Evolutionary conservation across 306 rosid species (phyloP).

Genomic region (Quercus agrifolia): DNA sequence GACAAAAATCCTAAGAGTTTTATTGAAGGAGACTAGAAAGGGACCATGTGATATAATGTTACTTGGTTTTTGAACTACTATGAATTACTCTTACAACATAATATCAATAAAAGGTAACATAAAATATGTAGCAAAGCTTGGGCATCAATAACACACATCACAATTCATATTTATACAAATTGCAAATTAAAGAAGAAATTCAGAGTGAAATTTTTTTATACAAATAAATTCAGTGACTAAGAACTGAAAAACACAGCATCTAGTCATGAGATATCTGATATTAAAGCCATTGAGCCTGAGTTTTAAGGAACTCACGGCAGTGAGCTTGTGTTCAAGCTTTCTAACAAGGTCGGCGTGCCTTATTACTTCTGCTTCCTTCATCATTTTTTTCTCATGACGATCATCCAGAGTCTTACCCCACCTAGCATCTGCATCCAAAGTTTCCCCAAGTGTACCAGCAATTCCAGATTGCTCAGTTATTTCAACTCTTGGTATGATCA

Average conservation of each 20-base stretch:
- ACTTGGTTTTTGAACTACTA: neutral
- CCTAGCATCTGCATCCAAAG: slow-evolving; percentile 85
- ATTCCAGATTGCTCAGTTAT: slow-evolving; percentile 45
- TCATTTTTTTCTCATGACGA: slow-evolving; percentile 53
- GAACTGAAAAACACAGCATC: neutral
- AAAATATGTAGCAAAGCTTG: neutral
- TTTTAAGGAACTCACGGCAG: slow-evolving; percentile 56
- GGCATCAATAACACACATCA: neutral
- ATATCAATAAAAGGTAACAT: neutral
- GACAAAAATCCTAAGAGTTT: slow-evolving; percentile 25
- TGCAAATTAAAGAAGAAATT: neutral
- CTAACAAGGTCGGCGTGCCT: slow-evolving; percentile 62
- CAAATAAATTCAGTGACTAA: neutral
- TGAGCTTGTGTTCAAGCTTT: slow-evolving; percentile 74
- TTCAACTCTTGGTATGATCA: slow-evolving; percentile 42
- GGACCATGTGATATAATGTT: neutral
- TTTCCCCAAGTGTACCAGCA: slow-evolving; percentile 91
- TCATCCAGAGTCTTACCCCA: slow-evolving; percentile 81
- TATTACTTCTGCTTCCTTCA: slow-evolving; percentile 55
- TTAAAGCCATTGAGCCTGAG: slow-evolving; percentile 1
- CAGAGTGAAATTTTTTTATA: neutral
- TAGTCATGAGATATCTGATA: slow-evolving; percentile 4
- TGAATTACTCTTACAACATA: neutral
- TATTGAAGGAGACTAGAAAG: slow-evolving; percentile 14
- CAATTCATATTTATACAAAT: neutral